phyloP scores from a whole-genome alignment of 2,329 filamentous ascomycete genomes.

The Aspergillus sp. region DNA sequence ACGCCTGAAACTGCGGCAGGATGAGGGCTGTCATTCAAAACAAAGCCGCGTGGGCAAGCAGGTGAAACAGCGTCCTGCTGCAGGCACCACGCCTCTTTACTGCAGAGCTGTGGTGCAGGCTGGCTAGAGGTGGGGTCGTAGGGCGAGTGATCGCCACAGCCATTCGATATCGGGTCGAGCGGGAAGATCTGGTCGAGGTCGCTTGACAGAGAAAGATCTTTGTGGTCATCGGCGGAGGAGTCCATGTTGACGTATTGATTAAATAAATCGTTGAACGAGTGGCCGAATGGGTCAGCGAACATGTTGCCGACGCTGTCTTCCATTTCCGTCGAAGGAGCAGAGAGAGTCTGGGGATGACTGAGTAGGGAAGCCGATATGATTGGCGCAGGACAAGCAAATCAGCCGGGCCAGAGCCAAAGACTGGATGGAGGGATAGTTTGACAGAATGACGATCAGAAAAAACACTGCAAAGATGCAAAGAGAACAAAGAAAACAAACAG shows the following conservation, averaged over 20 bases:
- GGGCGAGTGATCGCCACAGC: constrained; percentile 42
- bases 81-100: constrained; percentile 43
- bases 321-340: constrained; percentile 26
- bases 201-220: constrained; percentile 41
- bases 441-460: constrained; percentile 27
- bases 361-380: constrained; percentile 20
- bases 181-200: constrained; percentile 46
- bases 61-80: constrained; percentile 40
- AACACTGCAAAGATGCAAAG: constrained; percentile 35
- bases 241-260: constrained; percentile 55
- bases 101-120: constrained; percentile 44
- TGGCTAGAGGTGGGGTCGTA: constrained; percentile 39
- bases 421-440: constrained; percentile 23
- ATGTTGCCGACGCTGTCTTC: constrained; percentile 45
- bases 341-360: constrained; percentile 10
- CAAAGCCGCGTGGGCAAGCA: constrained; percentile 19
- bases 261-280: constrained; percentile 53
- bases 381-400: constrained; percentile 18
- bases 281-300: constrained; percentile 39
- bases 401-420: constrained; percentile 8
- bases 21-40: constrained; percentile 31
- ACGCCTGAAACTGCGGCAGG: constrained; percentile 26
- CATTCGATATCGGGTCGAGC: constrained; percentile 41
- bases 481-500: constrained; percentile 37
- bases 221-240: constrained; percentile 39